Conservation (phyloP, 2,329 filamentous ascomycete genomes). For the Colletotrichum abscissum region DNA sequence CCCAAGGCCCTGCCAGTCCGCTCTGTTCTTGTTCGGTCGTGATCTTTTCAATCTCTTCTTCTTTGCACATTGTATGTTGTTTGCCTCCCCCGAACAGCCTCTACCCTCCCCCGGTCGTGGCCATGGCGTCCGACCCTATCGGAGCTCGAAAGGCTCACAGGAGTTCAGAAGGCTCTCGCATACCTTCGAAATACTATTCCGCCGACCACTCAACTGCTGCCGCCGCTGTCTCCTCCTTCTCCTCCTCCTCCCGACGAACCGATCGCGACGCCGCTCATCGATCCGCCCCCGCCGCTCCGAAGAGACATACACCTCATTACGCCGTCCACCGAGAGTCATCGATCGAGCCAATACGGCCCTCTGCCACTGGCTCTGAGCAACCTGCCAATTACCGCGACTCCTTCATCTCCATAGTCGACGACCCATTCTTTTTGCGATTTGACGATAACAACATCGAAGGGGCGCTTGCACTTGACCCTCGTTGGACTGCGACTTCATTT, state of each 20-base stretch:
- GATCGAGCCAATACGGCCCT: slow-evolving; percentile 38
- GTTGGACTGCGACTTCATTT: slow-evolving; percentile 36
- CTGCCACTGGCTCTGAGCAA: slow-evolving; percentile 38
- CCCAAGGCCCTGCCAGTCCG: not conserved
- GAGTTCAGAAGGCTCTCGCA: slow-evolving; percentile 37
- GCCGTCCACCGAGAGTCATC: slow-evolving; percentile 34
- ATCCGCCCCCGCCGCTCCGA: slow-evolving; percentile 36
- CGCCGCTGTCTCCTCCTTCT: slow-evolving; percentile 8
- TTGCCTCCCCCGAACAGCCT: slow-evolving; percentile 16
- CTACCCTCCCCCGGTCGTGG: slow-evolving; percentile 24
- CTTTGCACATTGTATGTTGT: slow-evolving; percentile 22
- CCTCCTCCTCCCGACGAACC: slow-evolving; percentile 29
- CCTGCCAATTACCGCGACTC: slow-evolving; percentile 55
- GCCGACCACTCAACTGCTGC: slow-evolving; percentile 8
- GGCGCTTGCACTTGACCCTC: slow-evolving; percentile 40
- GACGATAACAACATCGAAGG: slow-evolving; percentile 48
- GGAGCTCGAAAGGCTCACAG: slow-evolving; percentile 38
- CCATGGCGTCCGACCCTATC: slow-evolving; percentile 35
- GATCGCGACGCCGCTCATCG: slow-evolving; percentile 36
- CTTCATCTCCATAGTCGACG: slow-evolving; percentile 64
- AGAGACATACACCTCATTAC: slow-evolving; percentile 35
- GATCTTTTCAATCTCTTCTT: not conserved
- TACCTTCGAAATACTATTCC: slow-evolving; percentile 29
- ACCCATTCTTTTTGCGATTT: slow-evolving; percentile 64
- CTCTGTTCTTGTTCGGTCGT: not conserved